phyloP scores from a whole-genome alignment of 140 eudicot genomes.

The Oenanthe javanica region DNA sequence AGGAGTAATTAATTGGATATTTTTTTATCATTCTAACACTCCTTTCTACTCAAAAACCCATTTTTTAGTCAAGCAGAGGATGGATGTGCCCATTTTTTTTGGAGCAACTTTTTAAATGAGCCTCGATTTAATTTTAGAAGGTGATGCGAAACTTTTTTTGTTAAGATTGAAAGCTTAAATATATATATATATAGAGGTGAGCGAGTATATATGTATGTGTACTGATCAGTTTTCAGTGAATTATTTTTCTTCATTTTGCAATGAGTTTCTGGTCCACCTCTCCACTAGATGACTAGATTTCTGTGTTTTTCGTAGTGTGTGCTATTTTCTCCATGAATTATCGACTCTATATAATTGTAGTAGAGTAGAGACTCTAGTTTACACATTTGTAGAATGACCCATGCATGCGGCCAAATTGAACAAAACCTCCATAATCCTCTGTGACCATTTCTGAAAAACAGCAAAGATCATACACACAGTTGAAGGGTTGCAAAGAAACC shows the following conservation, averaged over 20 bases:
- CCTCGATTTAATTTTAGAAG: too few relatives aligned
- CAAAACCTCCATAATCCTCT: neutral
- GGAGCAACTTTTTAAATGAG: too few relatives aligned
- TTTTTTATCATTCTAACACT: too few relatives aligned
- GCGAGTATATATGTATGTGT: neutral
- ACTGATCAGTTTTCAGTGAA: neutral
- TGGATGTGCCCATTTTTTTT: too few relatives aligned
- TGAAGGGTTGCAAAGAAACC: neutral
- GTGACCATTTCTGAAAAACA: neutral
- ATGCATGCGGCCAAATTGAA: neutral
- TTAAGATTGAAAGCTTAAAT: too few relatives aligned
- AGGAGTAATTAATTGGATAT: too few relatives aligned
- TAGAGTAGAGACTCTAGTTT: neutral
- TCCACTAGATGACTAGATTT: conserved; percentile 17
- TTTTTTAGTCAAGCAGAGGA: too few relatives aligned
- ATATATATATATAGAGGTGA: too few relatives aligned
- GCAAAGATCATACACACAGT: neutral
- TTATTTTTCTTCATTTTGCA: neutral
- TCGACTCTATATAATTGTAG: neutral
- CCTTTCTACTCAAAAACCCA: too few relatives aligned
- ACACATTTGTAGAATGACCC: neutral
- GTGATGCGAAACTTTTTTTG: too few relatives aligned
- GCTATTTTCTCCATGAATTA: conserved; percentile 18
- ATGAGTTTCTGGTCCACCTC: conserved; percentile 17
- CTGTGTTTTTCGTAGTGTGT: conserved; percentile 41